Evolutionary conservation across 148 eudicot genomes (phyloP), one percentile per base, ranked within the genome.

Genomic region (Rhododendron mucronatum): DNA sequence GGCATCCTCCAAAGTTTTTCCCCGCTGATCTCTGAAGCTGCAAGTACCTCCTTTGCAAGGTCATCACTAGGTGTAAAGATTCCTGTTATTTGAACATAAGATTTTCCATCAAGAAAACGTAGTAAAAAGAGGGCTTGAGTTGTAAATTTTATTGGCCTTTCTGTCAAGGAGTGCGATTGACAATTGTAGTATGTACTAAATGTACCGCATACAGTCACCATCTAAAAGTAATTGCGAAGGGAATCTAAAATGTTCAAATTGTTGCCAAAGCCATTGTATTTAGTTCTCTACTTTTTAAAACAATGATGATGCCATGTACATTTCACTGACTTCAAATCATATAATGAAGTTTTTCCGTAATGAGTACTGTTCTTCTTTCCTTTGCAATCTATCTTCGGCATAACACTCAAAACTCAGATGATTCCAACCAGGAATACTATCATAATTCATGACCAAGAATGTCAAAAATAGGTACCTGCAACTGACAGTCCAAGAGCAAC

Each of bases 1-100:
- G 99, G 99, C 96, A 97, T 78, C 88, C 98, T 93, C 98, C 98
- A 97, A 50, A 97, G 91, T 90, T 95, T 97, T 91, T 97, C 99
- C 78, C 87, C 98, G 91, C 99, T 76, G 21, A 82, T 87, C 85
- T 95, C 98, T 7, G 99, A 91, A 82, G 99, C 99, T 55, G 89
- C 91, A 81, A 91, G 80, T 10, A 97, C 93, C 91, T 97, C 99
- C 88, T 90, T 91, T 57, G 98, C 97, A 73, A 97, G 92, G 80
- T 93, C 95, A 83, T 97, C 98, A 80, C 90, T 90, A 5, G 98
- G 96, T 26, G 99, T 95, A 87, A 94, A 97, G 65, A 94, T 86
- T 86, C 99, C 99, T 97, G 90, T 84, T 61, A 48, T 41, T 73
- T 67, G 1, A 73, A 80, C 3, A 55, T 35, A 23, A 7, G 18